These are phyloP conservation scores for Pseudogymnoascus pannorum DNA, from an alignment of 2,329 filamentous ascomycete genomes.

Conservation along the genomic window DNA sequence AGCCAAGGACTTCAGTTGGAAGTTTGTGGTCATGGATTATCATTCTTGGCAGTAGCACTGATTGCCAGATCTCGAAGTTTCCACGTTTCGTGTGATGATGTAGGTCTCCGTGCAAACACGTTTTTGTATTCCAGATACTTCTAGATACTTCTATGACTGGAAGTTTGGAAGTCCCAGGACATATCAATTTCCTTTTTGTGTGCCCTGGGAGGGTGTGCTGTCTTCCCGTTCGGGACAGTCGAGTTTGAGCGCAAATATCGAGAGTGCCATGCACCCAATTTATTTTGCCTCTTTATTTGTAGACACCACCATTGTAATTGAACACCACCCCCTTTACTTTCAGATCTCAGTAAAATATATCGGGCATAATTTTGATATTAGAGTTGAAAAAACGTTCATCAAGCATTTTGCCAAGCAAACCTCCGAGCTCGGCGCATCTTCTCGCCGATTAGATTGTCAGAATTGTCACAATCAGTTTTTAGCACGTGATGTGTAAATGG, in stretches of 20 bases:
- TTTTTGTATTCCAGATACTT: background rate
- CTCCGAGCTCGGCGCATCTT: background rate
- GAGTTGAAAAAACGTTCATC: background rate
- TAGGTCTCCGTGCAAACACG: background rate
- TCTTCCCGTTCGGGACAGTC: background rate
- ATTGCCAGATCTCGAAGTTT: background rate
- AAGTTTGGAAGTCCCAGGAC: background rate
- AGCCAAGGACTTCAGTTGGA: background rate
- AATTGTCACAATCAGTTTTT: background rate
- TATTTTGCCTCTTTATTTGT: background rate
- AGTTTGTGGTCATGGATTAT: background rate
- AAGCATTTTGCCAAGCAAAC: background rate
- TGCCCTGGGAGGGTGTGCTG: background rate
- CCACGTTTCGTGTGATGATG: background rate
- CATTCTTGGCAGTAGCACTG: background rate
- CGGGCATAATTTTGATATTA: background rate
- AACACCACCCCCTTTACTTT: background rate
- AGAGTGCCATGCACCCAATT: background rate
- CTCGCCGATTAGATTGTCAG: background rate
- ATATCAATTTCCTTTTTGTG: background rate
- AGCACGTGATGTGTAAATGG: constrained; percentile 8
- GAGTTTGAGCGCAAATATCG: background rate
- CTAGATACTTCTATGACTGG: background rate
- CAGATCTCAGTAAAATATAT: background rate
- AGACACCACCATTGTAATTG: background rate